Percentiles rank a stretch among this genome's conserved stretches.
phyloP scores from a whole-genome alignment of 257 asterid species.

The Salvia hispanica region DNA sequence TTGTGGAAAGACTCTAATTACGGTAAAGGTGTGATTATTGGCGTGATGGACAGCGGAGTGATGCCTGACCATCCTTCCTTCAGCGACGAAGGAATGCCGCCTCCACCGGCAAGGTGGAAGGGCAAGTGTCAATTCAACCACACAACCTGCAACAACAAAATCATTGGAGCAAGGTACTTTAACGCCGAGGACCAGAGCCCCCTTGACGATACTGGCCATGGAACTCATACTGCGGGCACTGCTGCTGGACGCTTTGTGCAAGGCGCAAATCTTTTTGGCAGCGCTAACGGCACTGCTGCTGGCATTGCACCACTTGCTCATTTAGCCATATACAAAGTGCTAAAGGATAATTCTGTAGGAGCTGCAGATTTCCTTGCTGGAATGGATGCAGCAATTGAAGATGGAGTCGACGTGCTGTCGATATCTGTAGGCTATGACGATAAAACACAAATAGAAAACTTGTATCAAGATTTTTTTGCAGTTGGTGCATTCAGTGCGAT shows the following conservation, averaged over 20 bases:
- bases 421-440: slow-evolving; percentile 32
- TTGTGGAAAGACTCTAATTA: slow-evolving; percentile 23
- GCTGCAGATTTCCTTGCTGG: slow-evolving; percentile 34
- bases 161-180: not conserved
- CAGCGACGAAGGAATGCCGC: not conserved
- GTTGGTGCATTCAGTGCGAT: slow-evolving; percentile 37
- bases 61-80: not conserved
- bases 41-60: not conserved
- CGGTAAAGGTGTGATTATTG: slow-evolving; percentile 25
- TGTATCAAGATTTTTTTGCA: slow-evolving; percentile 18
- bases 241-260: not conserved
- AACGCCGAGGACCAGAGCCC: no score
- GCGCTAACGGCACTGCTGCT: slow-evolving; percentile 31
- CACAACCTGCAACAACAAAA: slow-evolving; percentile 36
- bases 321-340: not conserved
- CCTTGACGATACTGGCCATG: no score
- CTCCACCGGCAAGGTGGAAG: slow-evolving; percentile 7
- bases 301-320: slow-evolving; percentile 31
- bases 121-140: not conserved
- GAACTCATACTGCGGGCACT: no score
- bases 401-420: slow-evolving; percentile 22
- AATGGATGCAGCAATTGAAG: no score
- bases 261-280: not conserved
- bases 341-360: not conserved
- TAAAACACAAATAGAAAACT: not conserved